Evolutionary conservation across 495 filamentous ascomycete genomes (phyloP), one percentile per base, ranked within the genome.

Genomic region (Endocarpon pusillum): DNA sequence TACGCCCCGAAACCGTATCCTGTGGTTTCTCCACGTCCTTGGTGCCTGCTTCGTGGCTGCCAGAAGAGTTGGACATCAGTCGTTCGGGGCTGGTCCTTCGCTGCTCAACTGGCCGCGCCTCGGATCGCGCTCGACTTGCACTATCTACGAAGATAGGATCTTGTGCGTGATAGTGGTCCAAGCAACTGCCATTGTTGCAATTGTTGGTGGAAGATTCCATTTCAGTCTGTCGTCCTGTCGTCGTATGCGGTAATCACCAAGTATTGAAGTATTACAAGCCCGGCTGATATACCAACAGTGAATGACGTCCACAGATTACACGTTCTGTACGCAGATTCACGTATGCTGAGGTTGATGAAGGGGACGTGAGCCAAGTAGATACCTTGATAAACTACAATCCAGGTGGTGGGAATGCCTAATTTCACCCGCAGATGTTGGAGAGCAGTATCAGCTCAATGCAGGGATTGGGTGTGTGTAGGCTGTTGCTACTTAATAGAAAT

Each of bases 61-160:
- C 14, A 17, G 35, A 16, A 3, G 27, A n/a, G 9, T 34, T 28
- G 11, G 7, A 16, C 11, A 8, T 16, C 4, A 4, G 4, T 17
- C 11, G 14, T 38, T 28, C 27, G 11, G 35, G 15, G 6, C 4
- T 17, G 15, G 25, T 34, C 21, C 7, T 38, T 20, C 34, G 21
- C 29, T 36, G 30, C 35, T 34, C 12, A 35, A 19, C 4, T 4
- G 21, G 26, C 25, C 34, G 21, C 16, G 3, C 16, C n/a, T 38
- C 11, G 28, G 28, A 34, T 36, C 18, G 27, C 27, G n/a, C 11
- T 34, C 27, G 35, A 18, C 26, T 34, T 31, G 18, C 6, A n/a
- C 35, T 27, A 38, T 31, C 19, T 5, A 4, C 28, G 19, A 31
- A 14, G 28, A 5, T 14, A 4, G 28, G 28, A 14, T 31, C 5